A percentile compares a stretch with the other conserved stretches of the same genome.
These are phyloP conservation scores for Linum lewisii DNA, from an alignment of 345 rosid genomes.

Conservation along the genomic window DNA sequence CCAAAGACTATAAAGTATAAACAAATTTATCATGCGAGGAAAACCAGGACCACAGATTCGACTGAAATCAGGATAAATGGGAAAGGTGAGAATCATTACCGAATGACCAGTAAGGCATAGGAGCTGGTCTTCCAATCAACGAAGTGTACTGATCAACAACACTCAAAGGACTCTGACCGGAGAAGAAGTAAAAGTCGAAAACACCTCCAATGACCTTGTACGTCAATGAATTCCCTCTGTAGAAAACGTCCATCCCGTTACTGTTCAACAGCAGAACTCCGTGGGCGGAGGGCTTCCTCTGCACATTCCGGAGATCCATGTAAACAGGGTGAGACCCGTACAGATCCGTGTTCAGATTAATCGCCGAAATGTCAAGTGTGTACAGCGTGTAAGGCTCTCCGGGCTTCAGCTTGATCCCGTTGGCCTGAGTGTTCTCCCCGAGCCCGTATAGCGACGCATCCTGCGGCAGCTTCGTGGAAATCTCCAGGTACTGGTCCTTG, in stretches of 20 bases:
- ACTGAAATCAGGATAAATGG: neutral
- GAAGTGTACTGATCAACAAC: constrained; percentile 83
- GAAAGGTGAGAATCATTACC: constrained; percentile 35
- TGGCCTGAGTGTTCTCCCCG: constrained; percentile 91
- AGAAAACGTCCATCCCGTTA: constrained; percentile 96
- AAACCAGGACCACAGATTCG: neutral
- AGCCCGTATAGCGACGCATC: constrained; percentile 85
- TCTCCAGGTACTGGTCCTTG: constrained; percentile 94
- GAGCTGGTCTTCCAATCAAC: constrained; percentile 87
- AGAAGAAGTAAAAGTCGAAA: constrained; percentile 77
- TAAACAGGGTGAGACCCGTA: constrained; percentile 94
- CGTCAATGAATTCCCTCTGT: constrained; percentile 70
- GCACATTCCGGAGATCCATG: constrained; percentile 88
- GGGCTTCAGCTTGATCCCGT: constrained; percentile 82
- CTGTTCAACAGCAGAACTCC: constrained; percentile 78
- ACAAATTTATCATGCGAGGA: neutral
- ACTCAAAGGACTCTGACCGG: constrained; percentile 66
- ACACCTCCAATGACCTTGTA: constrained; percentile 93
- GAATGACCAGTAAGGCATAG: constrained; percentile 98
- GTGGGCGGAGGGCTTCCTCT: constrained; percentile 54
- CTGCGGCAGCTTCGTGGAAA: constrained; percentile 71
- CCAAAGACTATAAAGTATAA: neutral
- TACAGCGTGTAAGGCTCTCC: constrained; percentile 90
- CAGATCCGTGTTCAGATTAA: constrained; percentile 72
- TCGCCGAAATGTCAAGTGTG: constrained; percentile 77